Conservation (phyloP, 2,329 filamentous ascomycete species). For the Aureobasidium lini region DNA sequence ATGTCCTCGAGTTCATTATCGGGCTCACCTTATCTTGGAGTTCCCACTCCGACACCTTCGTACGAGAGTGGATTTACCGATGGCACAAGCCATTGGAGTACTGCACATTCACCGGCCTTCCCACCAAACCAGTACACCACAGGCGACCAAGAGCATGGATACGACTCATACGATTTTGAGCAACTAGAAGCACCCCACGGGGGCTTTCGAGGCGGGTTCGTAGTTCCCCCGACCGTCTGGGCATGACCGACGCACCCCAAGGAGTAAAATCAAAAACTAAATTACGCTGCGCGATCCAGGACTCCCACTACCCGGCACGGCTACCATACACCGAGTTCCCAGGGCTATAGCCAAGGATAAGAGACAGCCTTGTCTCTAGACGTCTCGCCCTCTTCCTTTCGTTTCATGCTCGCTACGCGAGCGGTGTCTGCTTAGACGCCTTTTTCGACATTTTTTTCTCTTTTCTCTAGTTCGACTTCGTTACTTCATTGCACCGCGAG, state of each 20-base stretch:
- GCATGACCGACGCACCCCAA: slow-evolving; percentile 19
- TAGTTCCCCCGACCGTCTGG: slow-evolving; percentile 27
- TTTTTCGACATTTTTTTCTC: neutral
- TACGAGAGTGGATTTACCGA: slow-evolving; percentile 21
- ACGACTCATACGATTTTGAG: slow-evolving; percentile 11
- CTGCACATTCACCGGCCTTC: slow-evolving; percentile 27
- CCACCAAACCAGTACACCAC: slow-evolving; percentile 27
- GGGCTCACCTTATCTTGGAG: slow-evolving; percentile 36
- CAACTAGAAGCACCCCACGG: slow-evolving; percentile 10
- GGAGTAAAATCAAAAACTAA: slow-evolving; percentile 12
- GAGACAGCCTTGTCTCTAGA: neutral
- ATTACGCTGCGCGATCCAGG: slow-evolving; percentile 14
- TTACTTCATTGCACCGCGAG: slow-evolving; percentile 1
- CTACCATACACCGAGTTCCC: neutral
- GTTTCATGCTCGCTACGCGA: neutral
- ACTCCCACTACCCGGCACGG: neutral
- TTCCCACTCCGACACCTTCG: slow-evolving; percentile 27
- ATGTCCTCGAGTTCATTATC: slow-evolving; percentile 24
- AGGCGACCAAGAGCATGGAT: slow-evolving; percentile 27
- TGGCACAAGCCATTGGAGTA: slow-evolving; percentile 26
- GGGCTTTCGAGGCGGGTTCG: slow-evolving; percentile 28
- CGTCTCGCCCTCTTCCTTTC: neutral
- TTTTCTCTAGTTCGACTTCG: neutral
- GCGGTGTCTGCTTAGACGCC: neutral
- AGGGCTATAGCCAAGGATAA: neutral